Percentiles rank a stretch among this genome's conserved stretches.
Conservation (phyloP, 2,329 filamentous ascomycete genomes). For the Hymenoscyphus infarciens region DNA sequence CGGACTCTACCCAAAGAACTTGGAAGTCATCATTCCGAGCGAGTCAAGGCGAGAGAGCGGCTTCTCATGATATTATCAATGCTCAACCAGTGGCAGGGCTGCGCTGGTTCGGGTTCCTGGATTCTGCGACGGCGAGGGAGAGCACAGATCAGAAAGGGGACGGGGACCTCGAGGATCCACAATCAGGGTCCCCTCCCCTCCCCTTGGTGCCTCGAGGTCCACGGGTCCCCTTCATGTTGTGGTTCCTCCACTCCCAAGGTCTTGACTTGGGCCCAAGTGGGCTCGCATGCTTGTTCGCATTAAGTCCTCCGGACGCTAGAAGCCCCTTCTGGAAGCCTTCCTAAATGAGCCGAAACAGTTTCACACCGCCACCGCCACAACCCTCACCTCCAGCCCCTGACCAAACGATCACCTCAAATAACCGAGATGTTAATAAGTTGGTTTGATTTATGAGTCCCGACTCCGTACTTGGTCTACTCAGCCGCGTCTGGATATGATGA, state of each 20-base stretch:
- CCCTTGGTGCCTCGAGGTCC: not conserved
- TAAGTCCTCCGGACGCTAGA: not conserved
- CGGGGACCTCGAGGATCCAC: not conserved
- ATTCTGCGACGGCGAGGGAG: not conserved
- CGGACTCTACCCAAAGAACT: not conserved
- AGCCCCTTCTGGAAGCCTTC: slow-evolving; percentile 1
- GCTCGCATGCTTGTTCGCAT: not conserved
- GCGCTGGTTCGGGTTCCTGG: not conserved
- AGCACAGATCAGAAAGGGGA: slow-evolving; percentile 2
- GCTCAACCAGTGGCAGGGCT: too few species aligned
- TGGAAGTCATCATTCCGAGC: not conserved
- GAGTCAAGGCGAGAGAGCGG: not conserved
- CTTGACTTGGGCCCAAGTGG: too few species aligned
- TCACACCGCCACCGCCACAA: not conserved
- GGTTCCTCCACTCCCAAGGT: too few species aligned
- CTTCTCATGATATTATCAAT: too few species aligned
- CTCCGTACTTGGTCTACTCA: too few species aligned
- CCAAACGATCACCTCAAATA: too few species aligned
- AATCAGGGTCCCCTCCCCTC: not conserved
- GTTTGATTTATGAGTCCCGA: too few species aligned
- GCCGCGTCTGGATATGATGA: too few species aligned
- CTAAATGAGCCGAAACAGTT: not conserved
- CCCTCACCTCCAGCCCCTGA: not conserved
- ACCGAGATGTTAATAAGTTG: too few species aligned
- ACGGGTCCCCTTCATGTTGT: not conserved